Evolutionary conservation across 805 yeast species (phyloP).

Genomic region (Candida pseudoglaebosa): DNA sequence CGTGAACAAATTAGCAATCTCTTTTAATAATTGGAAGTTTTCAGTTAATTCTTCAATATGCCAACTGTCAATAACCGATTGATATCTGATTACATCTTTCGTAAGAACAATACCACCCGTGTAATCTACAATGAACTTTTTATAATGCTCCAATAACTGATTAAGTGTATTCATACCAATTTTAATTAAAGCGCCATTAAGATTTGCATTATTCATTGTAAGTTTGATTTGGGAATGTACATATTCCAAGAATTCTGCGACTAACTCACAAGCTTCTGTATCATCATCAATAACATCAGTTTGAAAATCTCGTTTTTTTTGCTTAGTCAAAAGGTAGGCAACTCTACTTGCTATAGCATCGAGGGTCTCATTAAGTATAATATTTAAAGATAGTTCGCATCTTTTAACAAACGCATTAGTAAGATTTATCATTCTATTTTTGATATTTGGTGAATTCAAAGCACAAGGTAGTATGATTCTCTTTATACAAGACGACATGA

Average conservation of each 20-base stretch:
- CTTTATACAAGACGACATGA: conserved; percentile 69
- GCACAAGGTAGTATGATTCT: conserved; percentile 75
- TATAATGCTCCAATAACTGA: conserved; percentile 65
- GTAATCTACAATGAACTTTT: conserved; percentile 69
- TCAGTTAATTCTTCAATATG: conserved; percentile 55
- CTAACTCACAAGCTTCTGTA: conserved; percentile 66
- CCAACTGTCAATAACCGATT: conserved; percentile 67
- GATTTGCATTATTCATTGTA: conserved; percentile 40
- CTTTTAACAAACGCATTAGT: conserved; percentile 58
- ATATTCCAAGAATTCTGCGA: conserved; percentile 49
- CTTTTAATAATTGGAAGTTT: conserved; percentile 67
- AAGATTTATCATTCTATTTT: conserved; percentile 55
- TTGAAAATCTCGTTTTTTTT: conserved; percentile 69
- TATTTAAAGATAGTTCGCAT: conserved; percentile 63
- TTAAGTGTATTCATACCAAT: conserved; percentile 58
- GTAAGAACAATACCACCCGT: conserved; percentile 82
- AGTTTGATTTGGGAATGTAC: conserved; percentile 36
- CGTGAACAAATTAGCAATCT: conserved; percentile 78
- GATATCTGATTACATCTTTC: conserved; percentile 77
- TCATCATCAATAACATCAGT: conserved; percentile 51
- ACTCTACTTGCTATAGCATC: conserved; percentile 52
- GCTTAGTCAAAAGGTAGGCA: conserved; percentile 48
- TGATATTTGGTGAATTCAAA: conserved; percentile 51
- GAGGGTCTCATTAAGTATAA: conserved; percentile 57
- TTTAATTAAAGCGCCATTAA: conserved; percentile 46